phyloP scores from a whole-genome alignment of 148 eudicot species.

The Rhododendron williamsianum region DNA sequence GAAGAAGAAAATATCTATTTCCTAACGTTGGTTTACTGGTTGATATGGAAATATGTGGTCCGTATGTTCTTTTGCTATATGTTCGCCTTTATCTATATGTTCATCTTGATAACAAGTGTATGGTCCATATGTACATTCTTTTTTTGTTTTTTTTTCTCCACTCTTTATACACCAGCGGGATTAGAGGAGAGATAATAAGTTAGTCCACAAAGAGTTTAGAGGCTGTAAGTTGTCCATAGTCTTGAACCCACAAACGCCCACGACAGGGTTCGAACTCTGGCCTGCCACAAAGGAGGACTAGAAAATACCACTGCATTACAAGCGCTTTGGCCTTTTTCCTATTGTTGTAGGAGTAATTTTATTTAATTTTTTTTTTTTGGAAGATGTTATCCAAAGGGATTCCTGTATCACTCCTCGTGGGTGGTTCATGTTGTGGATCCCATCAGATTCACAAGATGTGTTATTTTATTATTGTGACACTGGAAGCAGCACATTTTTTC shows the following conservation, averaged over 20 bases:
- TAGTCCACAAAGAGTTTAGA: too few relatives aligned
- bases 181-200: too few relatives aligned
- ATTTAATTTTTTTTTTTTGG: neutral
- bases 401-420: neutral
- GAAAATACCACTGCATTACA: too few relatives aligned
- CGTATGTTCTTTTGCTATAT: neutral
- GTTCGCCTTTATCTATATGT: neutral
- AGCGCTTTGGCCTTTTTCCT: too few relatives aligned
- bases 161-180: too few relatives aligned
- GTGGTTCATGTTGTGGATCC: neutral
- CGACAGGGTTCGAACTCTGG: accelerated
- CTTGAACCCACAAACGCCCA: too few relatives aligned
- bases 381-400: neutral
- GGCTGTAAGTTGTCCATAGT: too few relatives aligned
- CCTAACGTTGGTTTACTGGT: neutral
- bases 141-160: neutral
- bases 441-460: neutral
- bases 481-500: too few relatives aligned
- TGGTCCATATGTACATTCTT: neutral
- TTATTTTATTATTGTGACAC: too few relatives aligned
- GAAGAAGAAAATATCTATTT: neutral
- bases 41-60: neutral
- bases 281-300: too few relatives aligned
- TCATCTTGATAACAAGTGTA: neutral
- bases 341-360: too few relatives aligned